Conservation (phyloP, 2,329 filamentous ascomycete genomes). For the Cercospora sojina region DNA sequence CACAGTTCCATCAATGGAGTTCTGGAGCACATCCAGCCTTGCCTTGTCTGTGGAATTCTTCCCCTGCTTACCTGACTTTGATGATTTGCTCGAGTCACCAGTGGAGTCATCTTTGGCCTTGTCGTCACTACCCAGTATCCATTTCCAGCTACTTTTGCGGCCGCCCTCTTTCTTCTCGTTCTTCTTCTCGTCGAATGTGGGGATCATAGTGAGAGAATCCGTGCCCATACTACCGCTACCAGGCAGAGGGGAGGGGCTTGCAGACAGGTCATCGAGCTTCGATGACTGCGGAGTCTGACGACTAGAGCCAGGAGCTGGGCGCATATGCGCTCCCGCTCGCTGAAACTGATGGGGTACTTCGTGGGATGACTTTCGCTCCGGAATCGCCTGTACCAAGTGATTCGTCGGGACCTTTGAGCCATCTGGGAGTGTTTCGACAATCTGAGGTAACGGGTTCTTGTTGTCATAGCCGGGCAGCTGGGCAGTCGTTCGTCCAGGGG, state of each 20-base stretch:
- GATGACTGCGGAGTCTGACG: constrained; percentile 36
- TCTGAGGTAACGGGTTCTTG: constrained; percentile 53
- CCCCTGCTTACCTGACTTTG: constrained; percentile 56
- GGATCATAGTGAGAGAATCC: constrained; percentile 76
- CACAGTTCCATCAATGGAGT: constrained; percentile 68
- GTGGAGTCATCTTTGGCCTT: constrained; percentile 52
- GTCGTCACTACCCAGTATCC: constrained; percentile 68
- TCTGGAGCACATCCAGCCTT: constrained; percentile 81
- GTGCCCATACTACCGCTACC: constrained; percentile 67
- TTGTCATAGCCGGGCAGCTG: constrained; percentile 50
- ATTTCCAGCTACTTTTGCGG: constrained; percentile 82
- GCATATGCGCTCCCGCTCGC: constrained; percentile 38
- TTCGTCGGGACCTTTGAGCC: constrained; percentile 35
- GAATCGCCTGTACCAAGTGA: constrained; percentile 38
- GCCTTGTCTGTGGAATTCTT: constrained; percentile 68
- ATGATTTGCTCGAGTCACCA: constrained; percentile 39
- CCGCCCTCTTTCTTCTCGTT: constrained; percentile 64
- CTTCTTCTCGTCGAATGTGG: constrained; percentile 71
- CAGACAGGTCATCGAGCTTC: constrained; percentile 64
- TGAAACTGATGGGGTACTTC: constrained; percentile 35
- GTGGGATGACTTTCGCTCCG: constrained; percentile 53
- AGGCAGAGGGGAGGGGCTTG: constrained; percentile 66
- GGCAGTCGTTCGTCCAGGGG: constrained; percentile 56
- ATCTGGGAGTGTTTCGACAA: constrained; percentile 59
- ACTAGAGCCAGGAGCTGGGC: constrained; percentile 38